Conservation (phyloP, 2,329 filamentous ascomycete species). For the Fusarium citri region DNA sequence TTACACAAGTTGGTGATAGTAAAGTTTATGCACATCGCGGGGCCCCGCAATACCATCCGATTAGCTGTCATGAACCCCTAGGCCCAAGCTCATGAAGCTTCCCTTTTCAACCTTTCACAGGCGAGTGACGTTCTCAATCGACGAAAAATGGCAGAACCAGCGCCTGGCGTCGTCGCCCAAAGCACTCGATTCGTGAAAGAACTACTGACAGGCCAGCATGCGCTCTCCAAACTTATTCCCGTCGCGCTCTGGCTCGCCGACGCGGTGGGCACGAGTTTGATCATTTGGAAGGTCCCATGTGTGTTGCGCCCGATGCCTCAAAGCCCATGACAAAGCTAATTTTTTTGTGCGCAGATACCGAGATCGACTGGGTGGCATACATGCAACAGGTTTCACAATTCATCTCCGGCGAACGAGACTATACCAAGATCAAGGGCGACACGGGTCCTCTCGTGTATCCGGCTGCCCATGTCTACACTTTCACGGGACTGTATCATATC, state of each 20-base stretch:
- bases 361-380: slow-evolving; percentile 97
- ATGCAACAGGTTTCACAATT: slow-evolving; percentile 92
- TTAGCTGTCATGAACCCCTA: slow-evolving; percentile 29
- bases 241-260: slow-evolving; percentile 77
- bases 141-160: slow-evolving; percentile 46
- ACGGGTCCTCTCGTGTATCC: slow-evolving; percentile 97
- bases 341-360: slow-evolving; percentile 73
- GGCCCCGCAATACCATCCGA: slow-evolving; percentile 29
- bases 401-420: slow-evolving; percentile 86
- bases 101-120: slow-evolving; percentile 14
- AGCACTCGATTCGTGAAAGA: slow-evolving; percentile 53
- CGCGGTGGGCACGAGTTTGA: slow-evolving; percentile 74
- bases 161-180: slow-evolving; percentile 42
- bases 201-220: slow-evolving; percentile 61
- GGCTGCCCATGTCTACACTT: slow-evolving; percentile 92
- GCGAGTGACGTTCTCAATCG: slow-evolving; percentile 7
- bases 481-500: slow-evolving; percentile 80
- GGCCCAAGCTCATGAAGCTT: slow-evolving; percentile 24
- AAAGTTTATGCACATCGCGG: slow-evolving; percentile 45
- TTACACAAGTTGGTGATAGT: not conserved
- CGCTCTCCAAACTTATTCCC: slow-evolving; percentile 62
- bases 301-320: slow-evolving; percentile 51
- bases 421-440: slow-evolving; percentile 83
- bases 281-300: slow-evolving; percentile 90
- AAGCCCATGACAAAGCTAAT: slow-evolving; percentile 18